Evolutionary conservation across 1,139 yeast genomes (phyloP), one percentile per base, ranked within the genome.

Genomic region (Taphrina pruni): DNA sequence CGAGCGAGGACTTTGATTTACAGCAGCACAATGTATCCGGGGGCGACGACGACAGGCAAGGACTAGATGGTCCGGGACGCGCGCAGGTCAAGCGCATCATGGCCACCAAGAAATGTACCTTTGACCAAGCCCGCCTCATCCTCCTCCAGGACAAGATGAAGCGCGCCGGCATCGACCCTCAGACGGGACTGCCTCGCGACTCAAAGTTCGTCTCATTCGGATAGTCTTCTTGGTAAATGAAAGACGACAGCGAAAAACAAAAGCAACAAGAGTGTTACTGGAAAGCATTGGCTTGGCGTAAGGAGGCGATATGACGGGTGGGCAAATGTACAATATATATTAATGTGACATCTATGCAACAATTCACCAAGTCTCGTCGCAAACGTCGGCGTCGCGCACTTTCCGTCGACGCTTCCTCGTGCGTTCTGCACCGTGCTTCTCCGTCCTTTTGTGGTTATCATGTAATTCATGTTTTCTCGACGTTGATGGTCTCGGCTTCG

Each of bases 51-150:
- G 62, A 80, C 0, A 82, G 96, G 69, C 75, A 79, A 17, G 96
- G 96, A 0, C 80, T 90, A 57, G 87, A 86, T 76, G 85, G 81
- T 50, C 76, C 72, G 5, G 86, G 89, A 1, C 87, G 86, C 75
- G 75, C 75, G 14, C 83, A 81, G 69, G 86, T 90, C 20, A 79
- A 80, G 70, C 73, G 77, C 46, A 79, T 89, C 21, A 89, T 89
- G 95, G 75, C 79, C 6, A 77, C 80, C 36, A 75, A 79, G 54
- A 76, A 80, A 35, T 70, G 88, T 48, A 75, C 84, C 0, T 90
- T 90, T 77, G 96, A 90, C 75, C 86, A 86, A 60, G 96, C 96
- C 0, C 80, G 96, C 69, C 78, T 84, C 12, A 76, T 81, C 12
- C 51, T 32, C 38, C 35, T 60, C 17, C 65, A 54, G 50, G 65